Percentiles rank a stretch among this genome's conserved stretches.
phyloP scores from a whole-genome alignment of 371 early-diverging fungal species.

The Mucor indicus region DNA sequence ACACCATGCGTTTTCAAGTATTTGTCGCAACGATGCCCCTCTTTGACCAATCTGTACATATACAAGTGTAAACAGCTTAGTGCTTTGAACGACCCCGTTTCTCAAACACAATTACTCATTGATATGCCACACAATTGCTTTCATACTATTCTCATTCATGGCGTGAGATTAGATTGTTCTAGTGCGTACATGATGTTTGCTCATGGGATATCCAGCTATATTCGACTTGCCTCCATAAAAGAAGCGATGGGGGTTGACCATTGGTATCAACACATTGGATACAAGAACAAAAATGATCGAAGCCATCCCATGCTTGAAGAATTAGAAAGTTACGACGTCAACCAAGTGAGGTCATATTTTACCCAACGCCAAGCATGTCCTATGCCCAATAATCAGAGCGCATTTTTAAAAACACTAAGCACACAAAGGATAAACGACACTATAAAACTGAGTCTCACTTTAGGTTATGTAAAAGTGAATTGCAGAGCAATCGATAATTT shows the following conservation, averaged over 20 bases:
- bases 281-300: not conserved
- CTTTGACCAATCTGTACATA: not conserved
- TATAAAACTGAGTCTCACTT: constrained; percentile 2
- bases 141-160: constrained; percentile 3
- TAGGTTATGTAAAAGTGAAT: constrained; percentile 8
- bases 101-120: not conserved
- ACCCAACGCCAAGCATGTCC: not conserved
- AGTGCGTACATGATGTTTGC: constrained; percentile 1
- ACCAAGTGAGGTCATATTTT: constrained; percentile 1
- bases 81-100: not conserved
- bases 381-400: not conserved
- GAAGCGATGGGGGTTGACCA: not conserved
- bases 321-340: not conserved
- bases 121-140: constrained; percentile 3
- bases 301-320: not conserved
- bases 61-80: constrained; percentile 6
- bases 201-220: constrained; percentile 7
- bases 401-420: not conserved
- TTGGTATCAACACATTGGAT: constrained; percentile 7
- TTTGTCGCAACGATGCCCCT: constrained; percentile 1
- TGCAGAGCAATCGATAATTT: constrained; percentile 4
- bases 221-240: not conserved
- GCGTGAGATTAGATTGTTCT: constrained; percentile 11
- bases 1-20: not conserved
- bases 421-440: not conserved